Conservation (phyloP, 257 asterid species). For the Lantana camara region DNA sequence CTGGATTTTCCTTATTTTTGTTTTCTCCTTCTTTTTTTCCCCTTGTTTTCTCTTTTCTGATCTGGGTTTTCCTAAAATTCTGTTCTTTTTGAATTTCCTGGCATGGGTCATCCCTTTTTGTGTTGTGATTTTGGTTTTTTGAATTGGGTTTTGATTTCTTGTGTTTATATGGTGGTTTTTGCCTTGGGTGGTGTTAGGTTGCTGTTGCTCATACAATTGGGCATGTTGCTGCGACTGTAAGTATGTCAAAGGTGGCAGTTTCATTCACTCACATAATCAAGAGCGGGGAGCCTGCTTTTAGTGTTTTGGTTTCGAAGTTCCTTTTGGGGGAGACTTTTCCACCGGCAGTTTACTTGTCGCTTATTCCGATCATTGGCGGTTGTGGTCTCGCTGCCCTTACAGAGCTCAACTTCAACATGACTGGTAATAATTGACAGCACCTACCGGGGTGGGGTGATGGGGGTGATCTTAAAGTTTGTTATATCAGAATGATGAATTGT, state of each 20-base stretch:
- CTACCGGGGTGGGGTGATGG: neutral
- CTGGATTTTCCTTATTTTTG: neutral
- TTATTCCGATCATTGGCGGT: constrained; percentile 89
- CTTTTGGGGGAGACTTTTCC: constrained; percentile 87
- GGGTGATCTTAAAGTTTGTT: neutral
- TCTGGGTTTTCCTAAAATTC: neutral
- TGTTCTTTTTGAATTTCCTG: constrained; percentile 5
- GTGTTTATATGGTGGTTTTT: constrained; percentile 4
- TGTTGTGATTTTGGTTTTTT: neutral
- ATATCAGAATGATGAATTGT: no score
- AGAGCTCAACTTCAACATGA: constrained; percentile 94
- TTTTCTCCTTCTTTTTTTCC: neutral
- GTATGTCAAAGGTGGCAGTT: constrained; percentile 99
- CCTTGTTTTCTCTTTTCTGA: neutral
- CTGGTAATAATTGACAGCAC: constrained; percentile 51
- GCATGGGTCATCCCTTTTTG: constrained; percentile 21
- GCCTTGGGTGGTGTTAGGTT: constrained; percentile 47
- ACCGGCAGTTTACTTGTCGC: constrained; percentile 70
- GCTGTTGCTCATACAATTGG: constrained; percentile 99
- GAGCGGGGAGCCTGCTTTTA: constrained; percentile 97
- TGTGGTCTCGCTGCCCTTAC: constrained; percentile 89
- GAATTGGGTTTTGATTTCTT: constrained; percentile 10
- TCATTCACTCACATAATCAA: constrained; percentile 96
- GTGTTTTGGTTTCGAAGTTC: constrained; percentile 85
- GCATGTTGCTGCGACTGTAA: constrained; percentile 98